Evolutionary conservation across 352 stramenopile genomes (phyloP), one percentile per base, ranked within the genome.

Genomic region (Phytophthora cajani): DNA sequence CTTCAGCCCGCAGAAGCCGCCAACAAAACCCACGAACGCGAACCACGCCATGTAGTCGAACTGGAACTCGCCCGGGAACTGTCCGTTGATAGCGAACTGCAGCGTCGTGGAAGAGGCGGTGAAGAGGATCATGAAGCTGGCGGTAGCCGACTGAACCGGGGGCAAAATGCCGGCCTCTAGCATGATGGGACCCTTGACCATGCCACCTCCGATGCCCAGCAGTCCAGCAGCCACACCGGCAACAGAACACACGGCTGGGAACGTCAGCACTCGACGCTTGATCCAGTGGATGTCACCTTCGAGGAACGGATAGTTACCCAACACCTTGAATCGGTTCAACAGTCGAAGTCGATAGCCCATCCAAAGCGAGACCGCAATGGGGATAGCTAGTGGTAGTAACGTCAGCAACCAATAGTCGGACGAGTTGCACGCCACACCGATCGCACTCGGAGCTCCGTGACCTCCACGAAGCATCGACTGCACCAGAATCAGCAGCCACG

Each of bases 111-210:
- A 97, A 9, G 96, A 93, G 33, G 94, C 96, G 5, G 87, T 94
- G 71, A 91, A 94, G 16, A 94, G 63, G 52, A 94, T 93, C 87
- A 94, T 94, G 74, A 86, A 94, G 58, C 95, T 97, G 19, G 93
- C 94, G 0, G 96, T 98, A 17, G 94, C 95, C 0, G 88, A 94
- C n/a, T 97, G 88, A 19, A 94, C 84, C 1, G 78, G 69, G 8
- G 87, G 87, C 17, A 98, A 75, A n/a, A 99, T 88, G 12, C 96
- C 96, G 81, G 99, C 98, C 25, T 98, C 92, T 17, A 99, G 86
- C 96, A 99, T 98, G 40, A 99, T 87, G 0, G 97, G 96, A 0
- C 96, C 97, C 66, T 98, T 99, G 21, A 99, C 91, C 78, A 99
- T 99, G 30, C 97, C 97, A 25, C 97, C 97, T 21, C 97, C 97